Percentiles rank a stretch among this genome's conserved stretches.
These are phyloP conservation scores for Penicillium herquei DNA, from an alignment of 495 filamentous ascomycete species.

Conservation along the genomic window DNA sequence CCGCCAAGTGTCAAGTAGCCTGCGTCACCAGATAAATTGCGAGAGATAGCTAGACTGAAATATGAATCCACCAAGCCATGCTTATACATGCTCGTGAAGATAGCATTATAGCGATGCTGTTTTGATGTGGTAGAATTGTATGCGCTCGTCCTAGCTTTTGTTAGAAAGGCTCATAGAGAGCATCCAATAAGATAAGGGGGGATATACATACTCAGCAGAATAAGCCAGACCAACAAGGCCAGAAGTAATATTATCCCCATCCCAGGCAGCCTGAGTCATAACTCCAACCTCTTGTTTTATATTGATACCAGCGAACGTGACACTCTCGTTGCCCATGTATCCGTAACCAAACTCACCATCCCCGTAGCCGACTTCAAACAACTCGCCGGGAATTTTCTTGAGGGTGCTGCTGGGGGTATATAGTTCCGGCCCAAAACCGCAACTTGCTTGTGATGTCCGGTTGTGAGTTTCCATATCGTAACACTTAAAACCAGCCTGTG, in stretches of 20 bases:
- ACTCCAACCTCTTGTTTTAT: slow-evolving; percentile 53
- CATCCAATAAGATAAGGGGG: neutral
- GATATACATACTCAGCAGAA: slow-evolving; percentile 34
- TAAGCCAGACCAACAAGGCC: slow-evolving; percentile 62
- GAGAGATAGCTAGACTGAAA: slow-evolving; percentile 44
- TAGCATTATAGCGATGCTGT: slow-evolving; percentile 44
- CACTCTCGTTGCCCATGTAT: slow-evolving; percentile 50
- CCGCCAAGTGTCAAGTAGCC: slow-evolving; percentile 53
- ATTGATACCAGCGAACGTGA: slow-evolving; percentile 51
- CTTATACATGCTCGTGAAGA: slow-evolving; percentile 57
- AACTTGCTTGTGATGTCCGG: slow-evolving; percentile 27
- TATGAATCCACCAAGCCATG: slow-evolving; percentile 48
- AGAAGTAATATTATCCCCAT: slow-evolving; percentile 36
- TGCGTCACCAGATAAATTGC: slow-evolving; percentile 19
- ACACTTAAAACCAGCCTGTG: slow-evolving; percentile 46
- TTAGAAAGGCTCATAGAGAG: neutral
- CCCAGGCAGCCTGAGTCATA: slow-evolving; percentile 45
- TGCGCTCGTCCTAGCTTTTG: neutral
- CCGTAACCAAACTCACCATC: slow-evolving; percentile 51
- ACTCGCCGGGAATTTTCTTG: slow-evolving; percentile 36
- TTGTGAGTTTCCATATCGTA: slow-evolving; percentile 25
- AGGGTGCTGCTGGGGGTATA: slow-evolving; percentile 40
- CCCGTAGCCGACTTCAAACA: slow-evolving; percentile 57
- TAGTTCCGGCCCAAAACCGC: slow-evolving; percentile 45
- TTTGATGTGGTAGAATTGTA: neutral